Evolutionary conservation across 306 rosid genomes (phyloP).

Genomic region (Glycine soja): DNA sequence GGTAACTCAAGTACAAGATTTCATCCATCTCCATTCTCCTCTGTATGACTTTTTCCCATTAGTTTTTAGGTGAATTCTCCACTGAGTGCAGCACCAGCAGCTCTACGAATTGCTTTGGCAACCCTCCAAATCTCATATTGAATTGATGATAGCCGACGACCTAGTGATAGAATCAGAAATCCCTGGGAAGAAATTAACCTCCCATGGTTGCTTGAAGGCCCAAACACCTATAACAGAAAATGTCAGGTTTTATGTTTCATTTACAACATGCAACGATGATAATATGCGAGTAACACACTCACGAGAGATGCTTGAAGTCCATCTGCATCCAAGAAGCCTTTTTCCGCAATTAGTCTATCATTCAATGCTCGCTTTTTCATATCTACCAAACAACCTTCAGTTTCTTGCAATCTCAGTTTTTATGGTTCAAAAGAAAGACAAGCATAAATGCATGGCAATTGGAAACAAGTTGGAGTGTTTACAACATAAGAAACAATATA

Average conservation of each 20-base stretch:
- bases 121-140: slow-evolving; percentile 94
- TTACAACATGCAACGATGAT: background rate
- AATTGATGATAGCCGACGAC: slow-evolving; percentile 56
- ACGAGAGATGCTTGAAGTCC: slow-evolving; percentile 86
- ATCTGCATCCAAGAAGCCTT: slow-evolving; percentile 77
- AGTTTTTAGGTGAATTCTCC: slow-evolving; percentile 69
- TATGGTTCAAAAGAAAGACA: slow-evolving; percentile 48
- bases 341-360: slow-evolving; percentile 75
- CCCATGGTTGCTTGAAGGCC: slow-evolving; percentile 65
- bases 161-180: slow-evolving; percentile 69
- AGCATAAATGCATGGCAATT: background rate
- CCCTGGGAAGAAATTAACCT: slow-evolving; percentile 83
- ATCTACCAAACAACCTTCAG: slow-evolving; percentile 45
- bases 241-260: slow-evolving; percentile 4
- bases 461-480: background rate
- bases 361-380: slow-evolving; percentile 75
- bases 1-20: slow-evolving; percentile 18
- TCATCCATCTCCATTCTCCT: background rate
- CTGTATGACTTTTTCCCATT: background rate
- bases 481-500: slow-evolving; percentile 15
- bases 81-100: slow-evolving; percentile 63
- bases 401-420: slow-evolving; percentile 63
- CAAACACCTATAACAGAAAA: slow-evolving; percentile 64
- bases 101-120: slow-evolving; percentile 80
- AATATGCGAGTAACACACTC: slow-evolving; percentile 38